Evolutionary conservation across 1,284 basidiomycete species (phyloP).

Genomic region (Papiliotrema terrestris): DNA sequence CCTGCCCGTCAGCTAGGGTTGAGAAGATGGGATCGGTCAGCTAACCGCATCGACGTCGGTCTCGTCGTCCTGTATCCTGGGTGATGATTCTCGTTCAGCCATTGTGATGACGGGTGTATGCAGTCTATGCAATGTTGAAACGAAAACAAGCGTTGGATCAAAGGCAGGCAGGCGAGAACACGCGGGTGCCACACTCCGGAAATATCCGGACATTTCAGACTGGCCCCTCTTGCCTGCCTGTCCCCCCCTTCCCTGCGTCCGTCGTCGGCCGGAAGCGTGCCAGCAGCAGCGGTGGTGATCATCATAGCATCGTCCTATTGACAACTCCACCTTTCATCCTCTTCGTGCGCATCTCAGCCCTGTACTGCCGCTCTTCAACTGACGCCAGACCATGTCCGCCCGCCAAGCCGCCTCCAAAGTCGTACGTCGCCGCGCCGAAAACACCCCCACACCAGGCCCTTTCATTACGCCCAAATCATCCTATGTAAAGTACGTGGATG

Average conservation of each 20-base stretch:
- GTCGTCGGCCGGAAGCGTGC: background rate
- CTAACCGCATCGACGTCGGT: constrained; percentile 44
- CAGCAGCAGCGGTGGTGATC: too few species aligned
- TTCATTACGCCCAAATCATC: too few species aligned
- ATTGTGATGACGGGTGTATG: constrained; percentile 16
- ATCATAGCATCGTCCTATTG: too few species aligned
- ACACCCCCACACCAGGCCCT: too few species aligned
- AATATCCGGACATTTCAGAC: constrained; percentile 2
- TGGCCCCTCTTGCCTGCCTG: background rate
- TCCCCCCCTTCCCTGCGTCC: background rate
- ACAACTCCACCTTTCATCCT: too few species aligned
- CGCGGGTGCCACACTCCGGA: constrained; percentile 6
- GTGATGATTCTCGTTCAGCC: constrained; percentile 40
- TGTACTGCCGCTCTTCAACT: too few species aligned
- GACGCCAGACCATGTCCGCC: constrained; percentile 63
- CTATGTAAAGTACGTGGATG: too few species aligned
- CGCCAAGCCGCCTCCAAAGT: constrained; percentile 72
- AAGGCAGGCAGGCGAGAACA: background rate
- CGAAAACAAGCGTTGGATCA: background rate
- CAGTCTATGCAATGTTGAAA: background rate
- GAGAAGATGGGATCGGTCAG: background rate
- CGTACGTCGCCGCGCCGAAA: constrained; percentile 50
- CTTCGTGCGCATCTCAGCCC: too few species aligned
- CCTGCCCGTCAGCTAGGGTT: constrained; percentile 30
- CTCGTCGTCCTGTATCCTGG: constrained; percentile 35